Base-by-base conservation (phyloP, 495 filamentous ascomycete genomes). In the Hyaloscypha finlandica region DNA sequence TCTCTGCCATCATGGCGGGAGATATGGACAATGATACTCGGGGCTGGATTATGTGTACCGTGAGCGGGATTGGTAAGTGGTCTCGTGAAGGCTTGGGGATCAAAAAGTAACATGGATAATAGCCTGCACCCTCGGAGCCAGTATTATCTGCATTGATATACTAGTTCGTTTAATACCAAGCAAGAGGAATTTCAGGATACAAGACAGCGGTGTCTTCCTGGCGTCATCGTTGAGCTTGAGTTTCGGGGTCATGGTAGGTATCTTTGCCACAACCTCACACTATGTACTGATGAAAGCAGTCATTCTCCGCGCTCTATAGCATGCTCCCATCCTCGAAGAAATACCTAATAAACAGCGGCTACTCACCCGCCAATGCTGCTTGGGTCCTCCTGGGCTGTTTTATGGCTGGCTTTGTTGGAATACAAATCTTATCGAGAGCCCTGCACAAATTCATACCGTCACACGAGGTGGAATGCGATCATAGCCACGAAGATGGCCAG, bases 161-260 rank as follows among this genome's bases (percentile, higher is more conserved):
- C 61, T 95, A 56, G 77, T 96, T 48, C 91, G 86, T 63, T 81
- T 80, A 25, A 77, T 97, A 64, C 90, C 91, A 5, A 83, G 86
- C 59, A 85, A 89, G 75, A 87, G 83, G 71, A 80, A 87, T 74
- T 99, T 97, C 73, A 86, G 88, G 71, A 97, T 99, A 71, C 88
- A 94, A 71, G 91, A 94, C 71, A 97, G 90, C 76, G 93, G 89
- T 78, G 82, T 82, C 25, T 99, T 99, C 77, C 83, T 97, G 19
- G 92, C 94, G 0, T 88, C 88, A 25, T 96, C 94, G 3, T 79
- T 98, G 67, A 96, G 93, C 78, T 78, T 99, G 59, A 97, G 93
- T 76, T 96, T 96, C 57, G 95, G 95, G 35, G 95, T 99, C n/a
- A 96, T 99, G 94, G 93, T 97, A 86, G 78, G 22, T 54, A 11